These are phyloP conservation scores for Diplocarpon rosae DNA, from an alignment of 2,329 filamentous ascomycete genomes.

Conservation along the genomic window DNA sequence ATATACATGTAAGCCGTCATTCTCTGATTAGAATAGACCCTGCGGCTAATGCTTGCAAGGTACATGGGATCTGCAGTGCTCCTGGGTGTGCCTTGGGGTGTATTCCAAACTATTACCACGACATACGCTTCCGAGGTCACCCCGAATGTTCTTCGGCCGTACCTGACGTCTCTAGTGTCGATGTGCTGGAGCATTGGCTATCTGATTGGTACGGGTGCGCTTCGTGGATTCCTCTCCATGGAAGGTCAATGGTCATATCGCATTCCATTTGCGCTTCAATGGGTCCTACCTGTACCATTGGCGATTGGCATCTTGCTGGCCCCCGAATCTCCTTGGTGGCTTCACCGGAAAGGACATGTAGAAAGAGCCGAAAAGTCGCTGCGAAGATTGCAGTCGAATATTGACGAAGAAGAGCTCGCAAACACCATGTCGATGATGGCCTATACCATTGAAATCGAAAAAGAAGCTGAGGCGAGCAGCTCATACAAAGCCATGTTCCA, in stretches of 20 bases:
- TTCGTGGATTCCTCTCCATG: constrained; percentile 32
- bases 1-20: constrained; percentile 29
- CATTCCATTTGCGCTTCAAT: constrained; percentile 37
- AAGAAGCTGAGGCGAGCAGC: constrained; percentile 30
- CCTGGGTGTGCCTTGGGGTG: constrained; percentile 38
- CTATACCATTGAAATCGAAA: constrained; percentile 43
- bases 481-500: constrained; percentile 38
- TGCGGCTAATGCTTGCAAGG: too few species aligned
- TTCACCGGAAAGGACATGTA: constrained; percentile 34
- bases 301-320: constrained; percentile 33
- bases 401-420: constrained; percentile 29
- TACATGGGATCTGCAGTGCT: constrained; percentile 34
- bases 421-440: constrained; percentile 39
- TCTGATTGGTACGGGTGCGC: constrained; percentile 35
- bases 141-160: constrained; percentile 38
- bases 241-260: constrained; percentile 36
- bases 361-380: constrained; percentile 32
- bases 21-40: too few species aligned
- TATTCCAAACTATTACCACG: constrained; percentile 31
- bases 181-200: constrained; percentile 41
- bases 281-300: constrained; percentile 37
- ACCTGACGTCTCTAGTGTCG: constrained; percentile 40
- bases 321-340: constrained; percentile 38
- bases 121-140: constrained; percentile 35
- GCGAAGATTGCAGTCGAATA: constrained; percentile 20